Conservation (phyloP, 768 basidiomycete species). For the Boletus edulis region DNA sequence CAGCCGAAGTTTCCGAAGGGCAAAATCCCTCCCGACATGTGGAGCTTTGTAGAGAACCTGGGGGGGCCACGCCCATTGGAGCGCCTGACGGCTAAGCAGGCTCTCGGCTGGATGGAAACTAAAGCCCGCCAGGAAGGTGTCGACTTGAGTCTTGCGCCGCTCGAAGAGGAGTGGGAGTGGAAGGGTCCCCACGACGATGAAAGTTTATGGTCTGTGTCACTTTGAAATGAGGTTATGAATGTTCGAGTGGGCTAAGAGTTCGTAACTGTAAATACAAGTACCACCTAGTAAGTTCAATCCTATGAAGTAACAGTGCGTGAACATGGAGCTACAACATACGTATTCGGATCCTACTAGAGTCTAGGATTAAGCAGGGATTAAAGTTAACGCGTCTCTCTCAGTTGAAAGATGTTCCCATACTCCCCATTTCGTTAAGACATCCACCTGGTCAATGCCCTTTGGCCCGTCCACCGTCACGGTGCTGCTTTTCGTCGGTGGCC, state of each 20-base stretch:
- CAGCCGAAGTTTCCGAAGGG: slow-evolving; percentile 16
- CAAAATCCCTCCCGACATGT: slow-evolving; percentile 22
- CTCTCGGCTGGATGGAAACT: slow-evolving; percentile 24
- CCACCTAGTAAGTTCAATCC: too few relatives aligned
- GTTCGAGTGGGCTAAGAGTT: too few relatives aligned
- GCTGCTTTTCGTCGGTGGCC: neutral
- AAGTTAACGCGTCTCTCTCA: neutral
- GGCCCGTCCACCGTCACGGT: neutral
- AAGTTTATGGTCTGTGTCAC: slow-evolving; percentile 11
- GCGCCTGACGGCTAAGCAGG: slow-evolving; percentile 25
- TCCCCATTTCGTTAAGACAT: slow-evolving; percentile 20
- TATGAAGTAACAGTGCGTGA: too few relatives aligned
- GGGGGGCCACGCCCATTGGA: slow-evolving; percentile 16
- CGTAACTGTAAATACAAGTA: too few relatives aligned
- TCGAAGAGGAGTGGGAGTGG: slow-evolving; percentile 22
- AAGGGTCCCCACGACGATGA: neutral
- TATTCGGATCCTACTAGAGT: too few relatives aligned
- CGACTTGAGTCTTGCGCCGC: neutral
- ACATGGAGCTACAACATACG: too few relatives aligned
- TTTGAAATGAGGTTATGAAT: neutral
- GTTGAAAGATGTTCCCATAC: slow-evolving; percentile 19
- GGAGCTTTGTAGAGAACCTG: slow-evolving; percentile 31
- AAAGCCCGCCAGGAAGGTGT: slow-evolving; percentile 11
- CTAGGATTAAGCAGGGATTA: too few relatives aligned
- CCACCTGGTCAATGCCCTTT: slow-evolving; percentile 1